Evolutionary conservation across 306 rosid genomes (phyloP).

Genomic region (Castanea sativa): DNA sequence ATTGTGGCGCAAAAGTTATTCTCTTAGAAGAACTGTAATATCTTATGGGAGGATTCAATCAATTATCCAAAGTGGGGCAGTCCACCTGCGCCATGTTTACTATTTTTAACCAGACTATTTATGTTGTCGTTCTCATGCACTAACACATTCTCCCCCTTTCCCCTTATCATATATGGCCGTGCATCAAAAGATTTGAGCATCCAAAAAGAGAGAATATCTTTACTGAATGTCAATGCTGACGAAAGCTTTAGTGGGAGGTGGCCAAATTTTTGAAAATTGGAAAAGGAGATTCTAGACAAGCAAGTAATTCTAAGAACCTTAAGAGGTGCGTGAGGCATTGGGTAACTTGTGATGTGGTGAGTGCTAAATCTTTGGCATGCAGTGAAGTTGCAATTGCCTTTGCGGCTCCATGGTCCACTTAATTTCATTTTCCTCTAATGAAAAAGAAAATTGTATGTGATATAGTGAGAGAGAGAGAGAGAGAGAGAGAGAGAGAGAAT

Average conservation of each 20-base stretch:
- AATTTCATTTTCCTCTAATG: not conserved
- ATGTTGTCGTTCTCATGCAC: conserved; percentile 3
- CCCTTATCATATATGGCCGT: not conserved
- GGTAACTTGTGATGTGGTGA: not conserved
- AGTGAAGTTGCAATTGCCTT: not conserved
- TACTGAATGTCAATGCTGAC: not conserved
- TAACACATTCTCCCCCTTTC: not conserved
- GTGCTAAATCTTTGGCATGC: not conserved
- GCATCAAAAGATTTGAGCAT: not conserved
- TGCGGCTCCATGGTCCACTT: not conserved
- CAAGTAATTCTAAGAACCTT: not conserved
- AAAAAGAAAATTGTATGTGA: not conserved
- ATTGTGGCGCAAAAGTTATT: too few species aligned
- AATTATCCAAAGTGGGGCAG: conserved; percentile 6
- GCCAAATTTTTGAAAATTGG: not conserved
- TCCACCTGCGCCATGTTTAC: not conserved
- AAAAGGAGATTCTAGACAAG: not conserved
- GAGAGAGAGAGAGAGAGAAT: not conserved
- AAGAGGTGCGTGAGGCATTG: not conserved
- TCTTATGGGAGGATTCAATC: not conserved
- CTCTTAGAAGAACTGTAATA: too few species aligned
- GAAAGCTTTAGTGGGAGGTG: not conserved
- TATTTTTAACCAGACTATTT: conserved; percentile 12
- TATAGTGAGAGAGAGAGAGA: not conserved
- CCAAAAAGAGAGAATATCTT: not conserved